A percentile compares a stretch with the other conserved stretches of the same genome.
Conservation (phyloP, 2,329 filamentous ascomycete species). For the Sporothrix humicola region DNA sequence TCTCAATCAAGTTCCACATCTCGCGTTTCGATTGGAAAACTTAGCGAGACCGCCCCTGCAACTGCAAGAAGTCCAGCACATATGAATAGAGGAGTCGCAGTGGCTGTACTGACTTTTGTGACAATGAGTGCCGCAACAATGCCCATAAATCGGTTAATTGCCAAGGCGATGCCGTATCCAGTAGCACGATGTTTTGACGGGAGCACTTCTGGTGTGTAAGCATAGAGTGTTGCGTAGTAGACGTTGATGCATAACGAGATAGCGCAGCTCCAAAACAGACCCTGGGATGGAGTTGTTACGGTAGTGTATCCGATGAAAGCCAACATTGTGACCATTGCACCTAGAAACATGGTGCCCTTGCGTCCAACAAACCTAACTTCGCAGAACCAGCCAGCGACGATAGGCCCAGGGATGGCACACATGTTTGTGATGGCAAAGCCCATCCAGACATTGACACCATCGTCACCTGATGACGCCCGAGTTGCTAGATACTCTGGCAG, state of each 20-base stretch:
- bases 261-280: neutral
- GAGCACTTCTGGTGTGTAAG: neutral
- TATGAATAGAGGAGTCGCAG: neutral
- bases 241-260: slow-evolving; percentile 1
- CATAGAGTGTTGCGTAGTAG: neutral
- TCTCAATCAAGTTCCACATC: neutral
- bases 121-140: neutral
- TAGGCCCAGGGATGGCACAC: neutral
- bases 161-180: neutral
- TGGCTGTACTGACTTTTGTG: neutral
- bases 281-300: neutral
- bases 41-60: neutral
- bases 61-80: neutral
- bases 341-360: neutral
- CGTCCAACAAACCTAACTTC: neutral
- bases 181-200: neutral
- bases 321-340: neutral
- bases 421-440: neutral
- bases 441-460: neutral
- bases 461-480: neutral
- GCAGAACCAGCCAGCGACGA: neutral
- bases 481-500: neutral
- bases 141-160: neutral
- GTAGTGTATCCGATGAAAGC: neutral
- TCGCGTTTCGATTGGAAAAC: neutral